Conservation (phyloP, 2,329 filamentous ascomycete species). For the Dothideomycetidae sp. region DNA sequence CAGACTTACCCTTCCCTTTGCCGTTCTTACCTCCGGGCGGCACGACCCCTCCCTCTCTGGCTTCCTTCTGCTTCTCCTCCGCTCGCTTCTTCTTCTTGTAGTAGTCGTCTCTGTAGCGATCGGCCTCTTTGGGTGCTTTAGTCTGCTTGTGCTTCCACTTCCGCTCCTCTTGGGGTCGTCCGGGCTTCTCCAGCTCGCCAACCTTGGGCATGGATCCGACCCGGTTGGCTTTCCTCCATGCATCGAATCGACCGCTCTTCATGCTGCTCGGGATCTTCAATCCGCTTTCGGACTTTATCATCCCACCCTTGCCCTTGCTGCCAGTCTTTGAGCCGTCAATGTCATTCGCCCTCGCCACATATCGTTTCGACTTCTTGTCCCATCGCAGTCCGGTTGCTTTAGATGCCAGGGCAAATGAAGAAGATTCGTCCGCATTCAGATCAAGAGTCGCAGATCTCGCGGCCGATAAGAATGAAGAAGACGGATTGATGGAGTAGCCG, state of each 20-base stretch:
- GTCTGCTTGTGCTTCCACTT: conserved; percentile 78
- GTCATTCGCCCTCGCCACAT: conserved; percentile 82
- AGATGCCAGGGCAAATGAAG: conserved; percentile 63
- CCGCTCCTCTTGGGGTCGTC: conserved; percentile 26
- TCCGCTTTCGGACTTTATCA: conserved; percentile 79
- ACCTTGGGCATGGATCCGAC: conserved; percentile 64
- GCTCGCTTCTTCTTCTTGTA: conserved; percentile 81
- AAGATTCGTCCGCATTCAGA: conserved; percentile 75
- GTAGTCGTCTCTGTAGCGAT: conserved; percentile 85
- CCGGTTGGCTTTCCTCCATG: conserved; percentile 78
- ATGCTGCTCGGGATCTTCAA: conserved; percentile 93
- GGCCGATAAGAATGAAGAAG: conserved; percentile 67
- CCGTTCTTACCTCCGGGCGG: conserved; percentile 41
- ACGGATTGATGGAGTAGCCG: conserved; percentile 80
- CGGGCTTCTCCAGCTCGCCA: conserved; percentile 57
- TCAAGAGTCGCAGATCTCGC: conserved; percentile 88
- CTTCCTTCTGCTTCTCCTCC: conserved; percentile 72
- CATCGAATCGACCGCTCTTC: conserved; percentile 83
- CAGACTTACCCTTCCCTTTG: conserved; percentile 48
- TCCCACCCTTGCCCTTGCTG: conserved; percentile 36
- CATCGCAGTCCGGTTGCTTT: conserved; percentile 63
- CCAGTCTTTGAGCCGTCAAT: conserved; percentile 59
- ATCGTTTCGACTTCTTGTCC: conserved; percentile 95
- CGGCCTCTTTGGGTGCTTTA: conserved; percentile 80
- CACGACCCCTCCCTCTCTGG: conserved; percentile 42